Base-by-base conservation (phyloP, 306 rosid genomes). In the Bauhinia variegata region DNA sequence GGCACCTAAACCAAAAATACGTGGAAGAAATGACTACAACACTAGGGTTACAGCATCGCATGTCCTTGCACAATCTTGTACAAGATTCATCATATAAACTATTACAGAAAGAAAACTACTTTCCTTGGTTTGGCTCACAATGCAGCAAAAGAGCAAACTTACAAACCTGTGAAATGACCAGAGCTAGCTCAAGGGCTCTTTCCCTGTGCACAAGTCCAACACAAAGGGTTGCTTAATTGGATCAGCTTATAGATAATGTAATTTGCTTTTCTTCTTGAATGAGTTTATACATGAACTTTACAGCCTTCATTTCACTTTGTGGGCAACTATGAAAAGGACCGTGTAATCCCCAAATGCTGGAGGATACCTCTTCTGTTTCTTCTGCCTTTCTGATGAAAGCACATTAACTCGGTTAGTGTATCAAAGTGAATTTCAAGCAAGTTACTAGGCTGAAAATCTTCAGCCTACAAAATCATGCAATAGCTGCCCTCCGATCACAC, bases 381-480 rank as follows among this genome's bases (percentile, higher is more conserved):
- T 49, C 34, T 71, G 42, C 30, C 17, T 39, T 60, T 47, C 47
- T 36, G 81, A 62, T 46, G 33, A 62, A 76, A 54, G 53, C 65
- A 67, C 34, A 59, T 75, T 60, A 69, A 74, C 63, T 63, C 60
- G 68, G 76, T 76, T 75, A 57, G 82, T 49, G 33, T 50, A 71
- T 55, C 57, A 54, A 58, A 73, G 52, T 73, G 33, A 38, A 64
- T 41, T 66, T 76, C 73, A 72, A 23, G 55, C n/a, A 70, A 51
- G 28, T 71, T 39, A 43, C 51, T 32, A 41, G 33, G 42, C 39
- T 38, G 57, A 48, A 68, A 54, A 54, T 23, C 28, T 54, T 78
- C 83, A 78, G 23, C 79, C 83, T 8, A 82, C 96, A 69, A 85
- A 92, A 75, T 92, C 98, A 70, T 78, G 96, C 77, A 89, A 64